phyloP scores from a whole-genome alignment of 2,329 filamentous ascomycete species.

The Keithomyces neogunnii region DNA sequence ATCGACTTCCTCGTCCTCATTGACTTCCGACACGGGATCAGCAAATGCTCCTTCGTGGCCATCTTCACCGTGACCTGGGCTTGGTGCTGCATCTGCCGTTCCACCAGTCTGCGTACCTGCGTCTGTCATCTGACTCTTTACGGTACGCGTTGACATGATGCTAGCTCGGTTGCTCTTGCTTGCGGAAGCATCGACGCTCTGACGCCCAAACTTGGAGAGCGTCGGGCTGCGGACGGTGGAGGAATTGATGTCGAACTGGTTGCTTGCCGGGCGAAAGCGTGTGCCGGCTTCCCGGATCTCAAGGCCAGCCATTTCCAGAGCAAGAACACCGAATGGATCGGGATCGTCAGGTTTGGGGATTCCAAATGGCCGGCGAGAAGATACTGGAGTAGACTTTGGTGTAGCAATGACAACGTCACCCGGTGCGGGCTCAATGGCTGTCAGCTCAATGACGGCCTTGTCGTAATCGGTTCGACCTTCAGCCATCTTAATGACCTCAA shows the following conservation, averaged over 20 bases:
- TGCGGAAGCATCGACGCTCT: conserved; percentile 59
- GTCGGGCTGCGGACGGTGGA: conserved; percentile 68
- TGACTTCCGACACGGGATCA: conserved; percentile 24
- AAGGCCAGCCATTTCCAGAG: conserved; percentile 81
- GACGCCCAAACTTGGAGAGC: conserved; percentile 48
- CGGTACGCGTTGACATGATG: conserved; percentile 63
- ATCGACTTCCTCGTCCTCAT: conserved; percentile 39
- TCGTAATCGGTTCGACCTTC: conserved; percentile 77
- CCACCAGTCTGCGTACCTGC: conserved; percentile 54
- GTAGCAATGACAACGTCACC: conserved; percentile 58
- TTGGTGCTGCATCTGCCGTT: conserved; percentile 45
- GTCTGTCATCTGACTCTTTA: conserved; percentile 62
- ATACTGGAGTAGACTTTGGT: conserved; percentile 26
- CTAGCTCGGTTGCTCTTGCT: conserved; percentile 61
- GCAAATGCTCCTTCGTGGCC: conserved; percentile 33
- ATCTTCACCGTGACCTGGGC: conserved; percentile 44
- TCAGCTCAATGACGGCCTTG: conserved; percentile 51
- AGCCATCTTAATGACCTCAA: conserved; percentile 79
- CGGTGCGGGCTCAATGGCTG: conserved; percentile 61
- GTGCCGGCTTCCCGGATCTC: conserved; percentile 86
- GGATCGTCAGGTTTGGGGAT: conserved; percentile 73
- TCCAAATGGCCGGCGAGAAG: conserved; percentile 55
- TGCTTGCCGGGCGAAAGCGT: conserved; percentile 59
- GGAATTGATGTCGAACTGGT: conserved; percentile 68
- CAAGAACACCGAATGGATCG: conserved; percentile 84